Evolutionary conservation across 164 flowering plant genomes (phyloP), one percentile per base, ranked within the genome.

Genomic region (Magnolia changhungtana): DNA sequence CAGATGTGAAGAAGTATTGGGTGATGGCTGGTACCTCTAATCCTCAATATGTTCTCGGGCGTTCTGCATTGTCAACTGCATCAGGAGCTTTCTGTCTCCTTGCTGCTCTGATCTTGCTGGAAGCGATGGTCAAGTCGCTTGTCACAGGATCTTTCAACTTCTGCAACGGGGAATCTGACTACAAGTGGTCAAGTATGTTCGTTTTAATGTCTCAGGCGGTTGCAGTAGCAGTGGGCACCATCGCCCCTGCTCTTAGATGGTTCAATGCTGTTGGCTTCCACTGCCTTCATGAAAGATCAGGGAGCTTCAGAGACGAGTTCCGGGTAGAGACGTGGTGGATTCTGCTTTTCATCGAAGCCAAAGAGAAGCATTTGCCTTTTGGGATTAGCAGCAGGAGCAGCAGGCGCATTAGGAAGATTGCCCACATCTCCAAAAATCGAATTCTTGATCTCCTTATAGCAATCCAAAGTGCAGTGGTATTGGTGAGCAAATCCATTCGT

Each of bases 11-110:
- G 64, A 88, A 81, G 69, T 85, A 69, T 71, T 88, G 91, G 94
- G 82, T 87, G 88, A 92, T 90, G 92, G 90, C 93, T 45, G 86
- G 83, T 67, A 87, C 94, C 10, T 45, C 83, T 58, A 81, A 81
- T 77, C 94, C 92, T n/a, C 94, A 90, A 64, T 86, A 88, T 74
- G 96, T 92, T 72, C 72, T 86, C 72, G 92, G 83, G 13, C 85
- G 92, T 20, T 88, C 85, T 0, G 93, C 82, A n/a, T 83, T 85
- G 0, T 84, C 88, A 75, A 83, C 87, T 21, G 88, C 91, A 45
- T 83, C 90, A 0, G 92, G 91, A 37, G 87, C 87, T 1, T 51
- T 86, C 50, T 88, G 90, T 68, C 83, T 90, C 18, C 65, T 92
- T 7, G 72, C 86, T 71, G 78, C 90, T 16, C 7, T 78, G 50